Evolutionary conservation across 1,139 yeast species (phyloP), one percentile per base, ranked within the genome.

Genomic region (Magnusiomyces tetraspermus): DNA sequence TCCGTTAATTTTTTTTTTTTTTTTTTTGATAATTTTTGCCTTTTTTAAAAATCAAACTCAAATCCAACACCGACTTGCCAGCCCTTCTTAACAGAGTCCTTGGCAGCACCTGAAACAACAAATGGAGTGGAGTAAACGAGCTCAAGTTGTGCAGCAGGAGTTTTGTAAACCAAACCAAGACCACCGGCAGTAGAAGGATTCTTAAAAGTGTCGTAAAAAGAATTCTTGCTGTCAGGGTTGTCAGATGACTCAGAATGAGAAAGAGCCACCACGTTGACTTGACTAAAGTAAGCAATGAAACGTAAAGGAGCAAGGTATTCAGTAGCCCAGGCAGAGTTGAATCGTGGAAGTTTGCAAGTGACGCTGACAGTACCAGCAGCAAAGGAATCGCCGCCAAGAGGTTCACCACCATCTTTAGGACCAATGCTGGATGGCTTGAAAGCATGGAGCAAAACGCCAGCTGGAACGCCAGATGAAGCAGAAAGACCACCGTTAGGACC

Each of bases 341-440:
- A 51, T 1, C 46, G 55, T 15, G 59, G 59, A 15, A 56, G 46
- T 41, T 54, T 50, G 8, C 53, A 52, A n/a, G 50, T 46, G 30
- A 53, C 36, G 21, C 50, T 38, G 21, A 55, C 45, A 3, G 60
- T 51, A 19, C 57, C 56, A 24, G 54, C 52, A 45, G 60, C 59
- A 58, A 76, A 81, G 3, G 76, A 66, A 61, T 80, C 82, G 13
- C 85, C 86, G 17, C 86, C 87, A 31, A 78, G 64, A 8, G 80
- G 61, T 56, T 70, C 63, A n/a, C 65, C 74, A 64, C 70, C 38
- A 50, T 76, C 80, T 61, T 82, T 82, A 4, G 95, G 94, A 0
- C 96, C 95, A 47, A 87, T 64, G 0, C 94, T 90, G 66, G 84
- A 81, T 59, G 78, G 69, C 37, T 72, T 69, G 63, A 82, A 83